Conservation (phyloP, 306 rosid species). For the Casuarina equisetifolia region DNA sequence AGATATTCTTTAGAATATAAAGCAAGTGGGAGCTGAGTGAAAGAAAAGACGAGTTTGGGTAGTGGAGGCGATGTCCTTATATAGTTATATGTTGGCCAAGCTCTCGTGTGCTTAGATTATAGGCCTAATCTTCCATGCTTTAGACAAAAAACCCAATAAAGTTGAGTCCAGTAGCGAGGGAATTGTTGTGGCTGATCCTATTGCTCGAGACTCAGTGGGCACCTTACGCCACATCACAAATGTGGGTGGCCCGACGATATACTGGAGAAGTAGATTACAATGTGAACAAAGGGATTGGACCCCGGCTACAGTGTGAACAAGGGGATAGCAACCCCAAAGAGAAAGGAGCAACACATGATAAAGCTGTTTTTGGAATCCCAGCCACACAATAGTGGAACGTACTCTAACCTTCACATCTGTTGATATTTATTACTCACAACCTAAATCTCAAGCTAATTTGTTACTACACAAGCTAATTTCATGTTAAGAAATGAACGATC, state of each 20-base stretch:
- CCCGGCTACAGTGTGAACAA: too few species aligned
- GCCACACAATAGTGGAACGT: too few species aligned
- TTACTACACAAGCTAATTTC: too few species aligned
- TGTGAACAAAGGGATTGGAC: background rate
- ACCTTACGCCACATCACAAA: background rate
- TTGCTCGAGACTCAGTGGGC: background rate
- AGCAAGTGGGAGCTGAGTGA: slow-evolving; percentile 15
- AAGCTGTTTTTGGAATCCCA: too few species aligned
- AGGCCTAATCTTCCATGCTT: background rate
- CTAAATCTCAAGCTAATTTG: too few species aligned
- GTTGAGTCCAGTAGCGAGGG: background rate
- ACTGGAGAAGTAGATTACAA: background rate
- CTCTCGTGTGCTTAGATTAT: background rate
- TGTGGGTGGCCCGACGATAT: background rate
- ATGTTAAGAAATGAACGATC: too few species aligned
- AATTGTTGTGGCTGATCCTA: too few species aligned
- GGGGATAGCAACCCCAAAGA: too few species aligned
- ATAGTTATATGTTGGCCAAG: background rate
- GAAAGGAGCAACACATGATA: too few species aligned
- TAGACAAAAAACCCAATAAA: background rate
- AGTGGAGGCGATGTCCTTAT: slow-evolving; percentile 15
- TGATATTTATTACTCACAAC: too few species aligned
- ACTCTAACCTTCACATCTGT: too few species aligned
- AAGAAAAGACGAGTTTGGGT: slow-evolving; percentile 21
- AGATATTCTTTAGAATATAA: background rate